Base-by-base conservation (phyloP, 23 red algal genomes). In the Gracilaria caudata region DNA sequence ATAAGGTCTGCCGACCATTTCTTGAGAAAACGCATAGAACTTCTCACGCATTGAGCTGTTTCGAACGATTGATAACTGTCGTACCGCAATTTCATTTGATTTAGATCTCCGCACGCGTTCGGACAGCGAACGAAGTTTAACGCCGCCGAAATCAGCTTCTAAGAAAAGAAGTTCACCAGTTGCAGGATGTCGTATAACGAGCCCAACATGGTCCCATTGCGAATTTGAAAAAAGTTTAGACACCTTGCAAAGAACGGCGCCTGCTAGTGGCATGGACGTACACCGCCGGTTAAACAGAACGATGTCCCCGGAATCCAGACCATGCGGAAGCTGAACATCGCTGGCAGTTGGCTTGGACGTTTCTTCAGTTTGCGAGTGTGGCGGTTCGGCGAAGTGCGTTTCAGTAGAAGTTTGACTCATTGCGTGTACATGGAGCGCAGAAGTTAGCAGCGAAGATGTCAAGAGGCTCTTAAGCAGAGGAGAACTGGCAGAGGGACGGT, bases 271-370 rank as follows among this genome's bases (percentile, higher is more conserved):
- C 96, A 98, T 98, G 11, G 92, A 86, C 34, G 84, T 60, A 46
- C 93, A 98, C 28, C 92, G 84, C 32, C 96, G 75, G 78, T 98
- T 98, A 73, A 98, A 98, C 57, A 98, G 96, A 13, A 98, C 96
- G 33, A 98, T 86, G 60, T 98, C 96, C 34, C 96, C 96, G n/a
- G 93, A 93, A 82, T 98, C 96, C 24, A 98, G 68, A 26, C 92
- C 90, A 4, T 90, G 61, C 16, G 96, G 96, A 32, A 95, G 85
- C n/a, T 34, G 74, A 7, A 57, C 16, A 35, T 79, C 44, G 40
- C 40, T 45, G 36, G 25, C 74, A 3, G 65, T 39, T 36, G 39
- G 65, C 6, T 36, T 71, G 10, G 65, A 41, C 16, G 39, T 11
- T 21, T 71, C 37, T 71, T 36, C 17, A 13, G 65, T 3, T 1